phyloP scores from a whole-genome alignment of 257 asterid genomes.

The Plantago elongata region DNA sequence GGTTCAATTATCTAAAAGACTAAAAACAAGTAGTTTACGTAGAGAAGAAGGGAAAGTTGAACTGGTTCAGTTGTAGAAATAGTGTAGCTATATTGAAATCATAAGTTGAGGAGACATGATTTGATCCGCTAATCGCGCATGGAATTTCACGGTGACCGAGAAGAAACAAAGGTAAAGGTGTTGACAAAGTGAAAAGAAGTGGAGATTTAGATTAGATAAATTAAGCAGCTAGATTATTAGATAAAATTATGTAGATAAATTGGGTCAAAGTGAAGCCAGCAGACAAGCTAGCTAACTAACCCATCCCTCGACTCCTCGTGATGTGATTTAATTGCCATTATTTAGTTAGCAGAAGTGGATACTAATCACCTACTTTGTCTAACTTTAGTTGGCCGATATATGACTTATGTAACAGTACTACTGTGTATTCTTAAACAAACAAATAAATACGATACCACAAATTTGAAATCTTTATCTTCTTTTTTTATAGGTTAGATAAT shows the following conservation, averaged over 20 bases:
- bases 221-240: conserved; percentile 7
- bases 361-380: neutral
- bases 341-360: no score
- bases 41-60: no score
- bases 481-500: no score
- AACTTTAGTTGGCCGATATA: neutral
- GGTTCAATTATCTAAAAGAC: no score
- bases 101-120: neutral
- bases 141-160: conserved; percentile 30
- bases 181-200: conserved; percentile 16
- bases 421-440: no score
- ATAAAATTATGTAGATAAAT: no score
- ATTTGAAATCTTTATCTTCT: no score
- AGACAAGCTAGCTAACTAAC: conserved; percentile 18
- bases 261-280: conserved; percentile 38
- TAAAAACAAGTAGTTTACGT: no score
- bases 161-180: conserved; percentile 32
- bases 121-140: conserved; percentile 50
- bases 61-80: conserved; percentile 11
- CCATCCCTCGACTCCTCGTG: conserved; percentile 4
- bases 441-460: no score
- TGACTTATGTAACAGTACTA: no score
- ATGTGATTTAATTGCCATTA: conserved; percentile 19
- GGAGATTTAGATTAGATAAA: no score
- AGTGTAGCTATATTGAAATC: neutral